Evolutionary conservation across 2,329 filamentous ascomycete genomes (phyloP).

Genomic region (Fusarium chaquense): DNA sequence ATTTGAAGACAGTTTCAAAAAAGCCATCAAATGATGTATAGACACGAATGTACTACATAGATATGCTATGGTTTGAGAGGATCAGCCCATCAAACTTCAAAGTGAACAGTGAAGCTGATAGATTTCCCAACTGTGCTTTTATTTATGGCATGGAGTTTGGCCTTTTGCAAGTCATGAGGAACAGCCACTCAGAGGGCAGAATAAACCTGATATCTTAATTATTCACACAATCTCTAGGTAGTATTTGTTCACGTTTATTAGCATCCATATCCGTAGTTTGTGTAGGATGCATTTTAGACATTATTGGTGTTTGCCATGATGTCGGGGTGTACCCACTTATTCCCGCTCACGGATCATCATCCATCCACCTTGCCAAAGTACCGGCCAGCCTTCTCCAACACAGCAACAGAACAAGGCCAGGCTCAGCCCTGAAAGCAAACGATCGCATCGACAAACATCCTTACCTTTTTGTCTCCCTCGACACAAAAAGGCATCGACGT

Average conservation of each 20-base stretch:
- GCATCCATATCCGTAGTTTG: background rate
- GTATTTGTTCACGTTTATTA: conserved; percentile 38
- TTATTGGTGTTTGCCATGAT: conserved; percentile 48
- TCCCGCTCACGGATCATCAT: conserved; percentile 50
- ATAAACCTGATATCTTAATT: too few species aligned
- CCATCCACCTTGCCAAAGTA: conserved; percentile 36
- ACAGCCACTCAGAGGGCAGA: background rate
- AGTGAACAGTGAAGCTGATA: background rate
- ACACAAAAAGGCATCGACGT: conserved; percentile 41
- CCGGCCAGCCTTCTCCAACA: conserved; percentile 49
- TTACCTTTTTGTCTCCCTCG: conserved; percentile 42
- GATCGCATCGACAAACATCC: conserved; percentile 40
- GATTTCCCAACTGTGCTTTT: background rate
- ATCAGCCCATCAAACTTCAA: background rate
- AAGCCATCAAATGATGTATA: conserved; percentile 40
- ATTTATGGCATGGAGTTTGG: background rate
- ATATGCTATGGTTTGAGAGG: background rate
- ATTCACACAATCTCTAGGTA: background rate
- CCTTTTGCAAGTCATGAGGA: background rate
- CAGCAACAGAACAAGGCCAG: conserved; percentile 40
- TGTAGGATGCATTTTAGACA: background rate
- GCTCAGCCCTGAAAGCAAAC: conserved; percentile 33
- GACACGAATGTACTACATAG: background rate
- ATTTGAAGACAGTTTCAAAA: conserved; percentile 61
- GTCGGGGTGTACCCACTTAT: conserved; percentile 57